These are phyloP conservation scores for Floccularia luteovirens DNA, from an alignment of 768 basidiomycete species.

Conservation along the genomic window DNA sequence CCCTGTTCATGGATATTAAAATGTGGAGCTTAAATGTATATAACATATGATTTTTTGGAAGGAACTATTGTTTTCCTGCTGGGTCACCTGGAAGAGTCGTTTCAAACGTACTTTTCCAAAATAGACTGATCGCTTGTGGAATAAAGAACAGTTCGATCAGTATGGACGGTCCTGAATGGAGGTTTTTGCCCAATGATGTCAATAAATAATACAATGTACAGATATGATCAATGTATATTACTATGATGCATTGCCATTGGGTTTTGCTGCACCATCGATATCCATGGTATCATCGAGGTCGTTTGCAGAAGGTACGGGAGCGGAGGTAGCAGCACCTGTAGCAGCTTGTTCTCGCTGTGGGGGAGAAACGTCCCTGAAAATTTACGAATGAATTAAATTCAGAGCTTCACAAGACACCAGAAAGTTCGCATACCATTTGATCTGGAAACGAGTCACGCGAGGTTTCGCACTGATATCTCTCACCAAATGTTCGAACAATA, in stretches of 20 bases:
- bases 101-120: too few species aligned
- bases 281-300: conserved; percentile 41
- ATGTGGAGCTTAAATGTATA: too few species aligned
- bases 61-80: too few species aligned
- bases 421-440: conserved; percentile 61
- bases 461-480: conserved; percentile 89
- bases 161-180: too few species aligned
- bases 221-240: neutral
- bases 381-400: conserved; percentile 2
- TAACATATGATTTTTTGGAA: too few species aligned
- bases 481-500: conserved; percentile 73
- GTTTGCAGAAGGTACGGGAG: conserved; percentile 68
- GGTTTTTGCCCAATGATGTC: too few species aligned
- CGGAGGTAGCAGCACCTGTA: conserved; percentile 62
- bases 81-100: too few species aligned
- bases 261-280: conserved; percentile 11
- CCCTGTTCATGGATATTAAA: too few species aligned
- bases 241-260: conserved; percentile 15
- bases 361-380: conserved; percentile 55
- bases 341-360: conserved; percentile 32
- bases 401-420: neutral
- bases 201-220: neutral
- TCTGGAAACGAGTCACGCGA: conserved; percentile 88
- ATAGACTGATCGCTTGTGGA: too few species aligned
- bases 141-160: too few species aligned